phyloP scores from a whole-genome alignment of 257 asterid species.

The Coffea eugenioides region DNA sequence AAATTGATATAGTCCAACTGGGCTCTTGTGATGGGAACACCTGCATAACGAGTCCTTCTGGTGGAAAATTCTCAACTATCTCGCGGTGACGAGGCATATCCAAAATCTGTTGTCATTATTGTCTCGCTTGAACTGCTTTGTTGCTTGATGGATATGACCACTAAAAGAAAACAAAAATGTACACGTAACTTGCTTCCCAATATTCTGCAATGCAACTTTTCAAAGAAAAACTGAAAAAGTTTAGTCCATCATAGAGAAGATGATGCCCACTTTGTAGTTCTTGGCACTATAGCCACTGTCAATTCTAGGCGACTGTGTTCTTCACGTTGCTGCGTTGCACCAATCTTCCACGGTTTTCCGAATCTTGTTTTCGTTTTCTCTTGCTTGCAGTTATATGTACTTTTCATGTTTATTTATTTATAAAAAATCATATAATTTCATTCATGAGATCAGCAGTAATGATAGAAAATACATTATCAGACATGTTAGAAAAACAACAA shows the following conservation, averaged over 20 bases:
- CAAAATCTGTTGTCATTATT: background rate
- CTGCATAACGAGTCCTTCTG: background rate
- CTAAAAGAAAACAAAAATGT: background rate
- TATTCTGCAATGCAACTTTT: background rate
- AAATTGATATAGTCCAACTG: constrained; percentile 22
- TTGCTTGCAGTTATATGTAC: no score
- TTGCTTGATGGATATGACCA: background rate
- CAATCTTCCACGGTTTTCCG: background rate
- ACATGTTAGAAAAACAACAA: no score
- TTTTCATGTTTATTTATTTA: no score
- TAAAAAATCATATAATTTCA: no score
- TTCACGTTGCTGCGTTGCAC: background rate
- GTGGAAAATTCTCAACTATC: constrained; percentile 18
- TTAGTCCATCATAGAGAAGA: background rate
- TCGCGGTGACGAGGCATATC: background rate
- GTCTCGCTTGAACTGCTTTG: background rate
- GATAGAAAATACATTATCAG: no score
- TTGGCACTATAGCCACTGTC: background rate
- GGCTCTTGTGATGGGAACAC: constrained; percentile 16
- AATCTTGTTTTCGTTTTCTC: background rate
- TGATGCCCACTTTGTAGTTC: background rate
- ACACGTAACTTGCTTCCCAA: background rate
- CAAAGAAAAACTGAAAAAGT: no score
- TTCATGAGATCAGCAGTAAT: no score
- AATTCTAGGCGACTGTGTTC: background rate